These are phyloP conservation scores for Umbilicaria muhlenbergii DNA, from an alignment of 495 filamentous ascomycete species.

Conservation along the genomic window DNA sequence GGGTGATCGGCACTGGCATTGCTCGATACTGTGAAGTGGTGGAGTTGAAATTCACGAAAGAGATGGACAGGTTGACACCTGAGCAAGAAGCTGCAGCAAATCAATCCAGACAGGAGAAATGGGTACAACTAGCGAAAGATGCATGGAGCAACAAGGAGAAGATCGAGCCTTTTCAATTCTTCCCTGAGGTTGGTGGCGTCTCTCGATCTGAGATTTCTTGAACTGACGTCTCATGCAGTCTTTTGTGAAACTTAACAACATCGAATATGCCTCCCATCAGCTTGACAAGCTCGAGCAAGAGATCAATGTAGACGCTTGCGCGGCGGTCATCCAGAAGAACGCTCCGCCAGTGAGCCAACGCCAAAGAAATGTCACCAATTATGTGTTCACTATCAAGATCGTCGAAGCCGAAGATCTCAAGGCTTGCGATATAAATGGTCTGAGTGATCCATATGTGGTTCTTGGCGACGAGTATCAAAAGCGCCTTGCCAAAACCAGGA, in stretches of 20 bases:
- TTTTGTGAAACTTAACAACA: constrained; percentile 93
- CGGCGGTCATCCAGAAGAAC: constrained; percentile 58
- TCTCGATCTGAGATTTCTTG: neutral
- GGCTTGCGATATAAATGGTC: constrained; percentile 86
- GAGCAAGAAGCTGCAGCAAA: constrained; percentile 65
- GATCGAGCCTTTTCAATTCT: constrained; percentile 96
- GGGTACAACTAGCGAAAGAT: constrained; percentile 83
- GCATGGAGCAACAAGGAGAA: constrained; percentile 90
- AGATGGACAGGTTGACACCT: constrained; percentile 83
- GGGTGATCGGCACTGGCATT: constrained; percentile 69
- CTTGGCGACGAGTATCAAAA: constrained; percentile 96
- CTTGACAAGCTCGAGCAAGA: constrained; percentile 78
- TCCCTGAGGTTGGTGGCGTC: constrained; percentile 55
- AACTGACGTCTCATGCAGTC: constrained; percentile 37
- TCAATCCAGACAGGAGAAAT: constrained; percentile 79
- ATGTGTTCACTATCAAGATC: constrained; percentile 97
- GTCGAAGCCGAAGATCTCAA: constrained; percentile 98
- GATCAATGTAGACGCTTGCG: constrained; percentile 88
- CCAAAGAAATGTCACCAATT: constrained; percentile 53
- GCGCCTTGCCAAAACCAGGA: constrained; percentile 86
- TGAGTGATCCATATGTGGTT: constrained; percentile 94
- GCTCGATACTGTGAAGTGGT: constrained; percentile 83
- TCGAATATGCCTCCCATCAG: constrained; percentile 82
- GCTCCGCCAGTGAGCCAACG: constrained; percentile 39
- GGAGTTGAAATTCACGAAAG: constrained; percentile 71